Conservation (phyloP, 2,329 filamentous ascomycete genomes). For the Septoria petroselini region DNA sequence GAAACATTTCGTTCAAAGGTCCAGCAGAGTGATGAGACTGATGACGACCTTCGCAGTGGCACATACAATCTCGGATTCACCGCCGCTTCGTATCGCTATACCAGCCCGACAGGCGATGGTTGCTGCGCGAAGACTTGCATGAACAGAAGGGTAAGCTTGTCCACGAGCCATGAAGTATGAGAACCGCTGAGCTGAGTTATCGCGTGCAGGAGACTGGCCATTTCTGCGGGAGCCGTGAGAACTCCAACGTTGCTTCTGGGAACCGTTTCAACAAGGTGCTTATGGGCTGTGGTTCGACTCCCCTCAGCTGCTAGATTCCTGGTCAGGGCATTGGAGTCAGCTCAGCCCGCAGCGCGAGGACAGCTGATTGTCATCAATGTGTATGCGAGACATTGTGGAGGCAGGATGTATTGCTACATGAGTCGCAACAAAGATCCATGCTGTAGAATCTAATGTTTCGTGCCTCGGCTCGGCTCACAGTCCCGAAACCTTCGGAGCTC, state of each 20-base stretch:
- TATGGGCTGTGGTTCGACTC: background rate
- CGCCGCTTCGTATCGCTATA: constrained; percentile 5
- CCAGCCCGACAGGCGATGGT: background rate
- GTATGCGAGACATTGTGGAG: too few relatives aligned
- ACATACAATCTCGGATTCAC: constrained; percentile 8
- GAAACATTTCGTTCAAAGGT: background rate
- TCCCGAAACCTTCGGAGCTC: background rate
- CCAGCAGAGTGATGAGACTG: background rate
- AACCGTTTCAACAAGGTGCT: constrained; percentile 10
- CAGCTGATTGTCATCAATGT: too few relatives aligned
- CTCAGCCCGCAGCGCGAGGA: too few relatives aligned
- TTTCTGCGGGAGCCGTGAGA: background rate
- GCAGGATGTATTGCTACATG: too few relatives aligned
- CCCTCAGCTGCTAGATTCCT: constrained; percentile 4
- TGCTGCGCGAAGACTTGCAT: constrained; percentile 7
- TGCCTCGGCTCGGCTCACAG: too few relatives aligned
- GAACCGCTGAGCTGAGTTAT: background rate
- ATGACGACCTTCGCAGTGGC: background rate
- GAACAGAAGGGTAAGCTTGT: background rate
- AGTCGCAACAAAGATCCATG: too few relatives aligned
- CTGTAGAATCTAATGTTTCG: too few relatives aligned
- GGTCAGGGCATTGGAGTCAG: too few relatives aligned
- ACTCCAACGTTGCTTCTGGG: background rate
- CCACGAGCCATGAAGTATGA: background rate
- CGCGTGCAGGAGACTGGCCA: background rate